These are phyloP conservation scores for Magnolia kwangsiensis DNA, from an alignment of 164 flowering plant genomes.

Conservation along the genomic window DNA sequence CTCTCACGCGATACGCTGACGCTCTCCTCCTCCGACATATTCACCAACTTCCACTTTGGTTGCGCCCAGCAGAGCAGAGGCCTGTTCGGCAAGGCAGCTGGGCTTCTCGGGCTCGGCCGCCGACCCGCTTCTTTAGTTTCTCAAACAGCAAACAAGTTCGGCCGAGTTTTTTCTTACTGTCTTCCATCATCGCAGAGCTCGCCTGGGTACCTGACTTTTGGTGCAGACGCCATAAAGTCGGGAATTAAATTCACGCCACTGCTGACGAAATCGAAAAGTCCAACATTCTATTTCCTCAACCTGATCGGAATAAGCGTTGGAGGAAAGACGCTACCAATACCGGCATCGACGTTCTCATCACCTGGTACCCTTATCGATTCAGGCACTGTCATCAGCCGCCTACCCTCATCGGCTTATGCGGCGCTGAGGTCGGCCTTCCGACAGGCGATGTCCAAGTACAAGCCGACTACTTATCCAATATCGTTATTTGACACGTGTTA, in stretches of 20 bases:
- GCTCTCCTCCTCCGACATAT: conserved; percentile 18
- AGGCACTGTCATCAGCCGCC: conserved; percentile 41
- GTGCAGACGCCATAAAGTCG: neutral
- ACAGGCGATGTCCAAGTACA: conserved; percentile 21
- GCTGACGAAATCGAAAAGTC: neutral
- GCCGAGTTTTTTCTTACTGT: conserved; percentile 83
- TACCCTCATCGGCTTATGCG: conserved; percentile 32
- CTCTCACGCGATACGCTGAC: conserved; percentile 44
- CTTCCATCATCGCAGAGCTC: conserved; percentile 38
- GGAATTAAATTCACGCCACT: conserved; percentile 10
- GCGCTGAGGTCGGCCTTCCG: conserved; percentile 29
- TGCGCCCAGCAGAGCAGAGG: conserved; percentile 76
- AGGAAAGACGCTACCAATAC: neutral
- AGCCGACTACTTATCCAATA: neutral
- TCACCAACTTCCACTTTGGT: conserved; percentile 47
- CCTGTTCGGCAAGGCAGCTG: conserved; percentile 65
- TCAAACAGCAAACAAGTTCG: conserved; percentile 48
- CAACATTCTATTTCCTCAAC: conserved; percentile 17
- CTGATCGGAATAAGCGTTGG: conserved; percentile 15
- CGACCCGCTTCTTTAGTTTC: conserved; percentile 58
- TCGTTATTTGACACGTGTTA: conserved; percentile 27
- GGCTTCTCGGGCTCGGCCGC: conserved; percentile 74
- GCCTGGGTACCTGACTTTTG: conserved; percentile 16
- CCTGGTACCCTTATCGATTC: conserved; percentile 39
- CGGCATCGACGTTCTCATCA: neutral